phyloP scores from a whole-genome alignment of 345 rosid genomes.

The Camelina sativa region DNA sequence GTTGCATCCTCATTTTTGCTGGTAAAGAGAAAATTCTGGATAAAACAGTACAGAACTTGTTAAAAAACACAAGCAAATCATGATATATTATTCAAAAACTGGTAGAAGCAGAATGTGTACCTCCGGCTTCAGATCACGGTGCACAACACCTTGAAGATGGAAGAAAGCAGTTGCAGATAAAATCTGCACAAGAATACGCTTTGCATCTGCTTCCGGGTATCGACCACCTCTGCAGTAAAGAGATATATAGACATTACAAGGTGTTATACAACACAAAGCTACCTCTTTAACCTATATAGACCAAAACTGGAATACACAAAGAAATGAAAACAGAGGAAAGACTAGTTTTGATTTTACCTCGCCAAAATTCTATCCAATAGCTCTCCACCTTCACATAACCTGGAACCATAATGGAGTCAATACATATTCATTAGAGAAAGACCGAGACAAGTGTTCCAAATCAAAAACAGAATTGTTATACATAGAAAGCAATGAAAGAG shows the following conservation, averaged over 20 bases:
- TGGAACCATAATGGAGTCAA: conserved; percentile 34
- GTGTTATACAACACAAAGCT: not conserved
- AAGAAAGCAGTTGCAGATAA: conserved; percentile 86
- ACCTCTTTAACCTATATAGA: not conserved
- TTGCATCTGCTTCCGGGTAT: conserved; percentile 89
- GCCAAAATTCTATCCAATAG: conserved; percentile 87
- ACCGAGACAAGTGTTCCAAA: not conserved
- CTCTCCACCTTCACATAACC: conserved; percentile 99
- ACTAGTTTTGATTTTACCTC: conserved; percentile 52
- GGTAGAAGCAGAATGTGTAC: conserved; percentile 44
- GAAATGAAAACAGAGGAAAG: not conserved
- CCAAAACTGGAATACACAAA: not conserved
- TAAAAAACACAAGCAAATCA: not conserved
- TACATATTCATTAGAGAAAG: not conserved
- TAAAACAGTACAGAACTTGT: conserved; percentile 10
- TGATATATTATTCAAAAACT: conserved; percentile 7
- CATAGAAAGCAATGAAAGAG: conserved; percentile 1
- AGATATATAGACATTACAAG: conserved; percentile 10
- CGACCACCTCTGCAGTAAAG: conserved; percentile 83
- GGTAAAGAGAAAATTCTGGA: conserved; percentile 90
- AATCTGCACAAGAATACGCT: conserved; percentile 72
- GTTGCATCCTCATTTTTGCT: conserved; percentile 75
- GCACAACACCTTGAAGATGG: conserved; percentile 98
- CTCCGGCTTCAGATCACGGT: conserved; percentile 97
- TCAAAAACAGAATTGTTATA: not conserved